Evolutionary conservation across 73 alveolate genomes (phyloP), one percentile per base, ranked within the genome.

Genomic region (Breviolum minutum): DNA sequence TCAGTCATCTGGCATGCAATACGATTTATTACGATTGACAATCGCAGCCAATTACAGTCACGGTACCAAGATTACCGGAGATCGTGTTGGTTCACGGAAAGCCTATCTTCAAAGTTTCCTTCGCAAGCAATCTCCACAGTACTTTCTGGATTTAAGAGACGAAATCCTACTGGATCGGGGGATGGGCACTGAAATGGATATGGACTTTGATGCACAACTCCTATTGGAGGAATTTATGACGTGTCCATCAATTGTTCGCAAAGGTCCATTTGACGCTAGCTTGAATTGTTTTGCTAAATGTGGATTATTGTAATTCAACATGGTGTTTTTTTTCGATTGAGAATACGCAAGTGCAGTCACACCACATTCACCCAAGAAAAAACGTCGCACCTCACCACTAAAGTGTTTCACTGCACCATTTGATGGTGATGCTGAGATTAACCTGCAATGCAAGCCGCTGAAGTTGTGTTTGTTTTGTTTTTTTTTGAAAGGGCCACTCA

Each of bases 161-260:
- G 93, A 84, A 26, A 54, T 84, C 40, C 22, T 19, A 54, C 13
- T 22, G 24, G 93, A 84, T 54, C 73, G 93, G 7, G 93, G 93
- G 40, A n/a, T n/a, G n/a, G n/a, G n/a, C n/a, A n/a, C n/a, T n/a
- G n/a, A n/a, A n/a, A n/a, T n/a, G n/a, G n/a, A n/a, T n/a, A n/a
- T n/a, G n/a, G n/a, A n/a, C n/a, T n/a, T n/a, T n/a, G n/a, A n/a
- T n/a, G n/a, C n/a, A n/a, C n/a, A n/a, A n/a, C n/a, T n/a, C n/a
- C n/a, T n/a, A n/a, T n/a, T n/a, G n/a, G n/a, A n/a, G n/a, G n/a
- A n/a, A n/a, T n/a, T n/a, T n/a, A n/a, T n/a, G n/a, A n/a, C n/a
- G n/a, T n/a, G n/a, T n/a, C n/a, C n/a, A n/a, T n/a, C n/a, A n/a
- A n/a, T n/a, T n/a, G n/a, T n/a, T n/a, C n/a, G n/a, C n/a, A n/a